Evolutionary conservation across 2,329 filamentous ascomycete species (phyloP).

Genomic region (Colletotrichum eleusines): DNA sequence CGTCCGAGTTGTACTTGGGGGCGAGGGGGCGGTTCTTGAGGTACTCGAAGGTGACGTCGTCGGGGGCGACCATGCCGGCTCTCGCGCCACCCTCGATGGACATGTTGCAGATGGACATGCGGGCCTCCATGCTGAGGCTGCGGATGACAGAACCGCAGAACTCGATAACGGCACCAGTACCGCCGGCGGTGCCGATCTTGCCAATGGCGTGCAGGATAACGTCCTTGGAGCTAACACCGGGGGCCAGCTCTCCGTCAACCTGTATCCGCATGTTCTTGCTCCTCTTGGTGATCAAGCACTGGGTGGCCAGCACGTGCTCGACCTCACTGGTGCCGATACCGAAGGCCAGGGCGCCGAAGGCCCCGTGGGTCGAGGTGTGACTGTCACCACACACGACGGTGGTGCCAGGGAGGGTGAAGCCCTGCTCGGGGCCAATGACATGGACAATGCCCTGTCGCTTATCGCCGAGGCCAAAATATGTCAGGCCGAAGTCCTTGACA

Average conservation of each 20-base stretch:
- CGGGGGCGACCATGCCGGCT: conserved; percentile 96
- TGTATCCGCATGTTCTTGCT: conserved; percentile 99
- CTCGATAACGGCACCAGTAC: conserved; percentile 94
- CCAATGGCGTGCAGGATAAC: conserved; percentile 94
- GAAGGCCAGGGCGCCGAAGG: conserved; percentile 93
- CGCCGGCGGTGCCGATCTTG: conserved; percentile 92
- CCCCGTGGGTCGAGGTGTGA: conserved; percentile 97
- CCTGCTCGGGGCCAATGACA: conserved; percentile 97
- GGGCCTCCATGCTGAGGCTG: conserved; percentile 90
- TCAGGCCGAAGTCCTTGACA: conserved; percentile 94
- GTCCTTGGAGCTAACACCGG: conserved; percentile 96
- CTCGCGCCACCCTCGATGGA: conserved; percentile 95
- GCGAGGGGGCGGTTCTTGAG: conserved; percentile 91
- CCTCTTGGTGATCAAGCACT: conserved; percentile 92
- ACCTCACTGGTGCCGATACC: conserved; percentile 99
- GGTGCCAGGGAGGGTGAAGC: conserved; percentile 96
- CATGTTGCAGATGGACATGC: conserved; percentile 99
- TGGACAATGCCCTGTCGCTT: conserved; percentile 98
- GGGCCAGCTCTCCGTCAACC: conserved; percentile 88
- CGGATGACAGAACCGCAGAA: conserved; percentile 97
- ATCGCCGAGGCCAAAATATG: conserved; percentile 96
- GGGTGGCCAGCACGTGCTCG: conserved; percentile 96
- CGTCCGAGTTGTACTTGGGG: conserved; percentile 83
- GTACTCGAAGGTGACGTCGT: conserved; percentile 94
- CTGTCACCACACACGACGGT: conserved; percentile 98